Percentiles rank a stretch among this genome's conserved stretches.
Evolutionary conservation across 805 yeast genomes (phyloP).

Genomic region (Metschnikowia lochheadii): DNA sequence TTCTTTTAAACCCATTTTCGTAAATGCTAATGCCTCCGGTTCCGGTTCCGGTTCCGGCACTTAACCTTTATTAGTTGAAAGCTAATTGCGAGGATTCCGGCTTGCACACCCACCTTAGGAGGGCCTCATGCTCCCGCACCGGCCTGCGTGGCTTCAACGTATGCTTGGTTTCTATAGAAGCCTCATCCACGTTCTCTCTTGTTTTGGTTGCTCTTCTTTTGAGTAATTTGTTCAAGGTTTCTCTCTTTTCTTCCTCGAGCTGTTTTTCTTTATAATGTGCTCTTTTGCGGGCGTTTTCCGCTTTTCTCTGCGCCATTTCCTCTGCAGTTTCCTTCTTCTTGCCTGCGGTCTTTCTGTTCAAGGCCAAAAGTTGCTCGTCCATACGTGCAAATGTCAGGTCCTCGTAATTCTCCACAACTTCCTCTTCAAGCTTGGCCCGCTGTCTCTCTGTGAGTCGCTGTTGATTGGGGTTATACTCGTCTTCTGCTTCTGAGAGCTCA

Average conservation of each 20-base stretch:
- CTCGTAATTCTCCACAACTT: slow-evolving; percentile 12
- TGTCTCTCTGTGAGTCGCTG: slow-evolving; percentile 56
- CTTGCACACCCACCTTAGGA: slow-evolving; percentile 38
- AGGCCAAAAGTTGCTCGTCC: slow-evolving; percentile 21
- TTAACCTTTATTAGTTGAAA: neutral
- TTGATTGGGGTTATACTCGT: slow-evolving; percentile 44
- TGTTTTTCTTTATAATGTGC: slow-evolving; percentile 78
- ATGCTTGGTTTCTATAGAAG: slow-evolving; percentile 15
- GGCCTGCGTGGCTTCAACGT: slow-evolving; percentile 40
- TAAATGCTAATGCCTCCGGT: no score
- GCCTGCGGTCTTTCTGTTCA: slow-evolving; percentile 35
- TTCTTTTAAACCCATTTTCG: no score
- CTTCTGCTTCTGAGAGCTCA: slow-evolving; percentile 38
- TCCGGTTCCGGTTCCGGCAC: no score
- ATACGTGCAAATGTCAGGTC: slow-evolving; percentile 27
- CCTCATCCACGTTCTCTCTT: slow-evolving; percentile 39
- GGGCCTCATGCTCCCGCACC: slow-evolving; percentile 41
- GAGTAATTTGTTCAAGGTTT: slow-evolving; percentile 80
- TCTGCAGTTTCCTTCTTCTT: slow-evolving; percentile 72
- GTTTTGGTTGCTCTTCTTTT: slow-evolving; percentile 79
- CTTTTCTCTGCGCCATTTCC: slow-evolving; percentile 72
- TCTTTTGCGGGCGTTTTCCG: slow-evolving; percentile 85
- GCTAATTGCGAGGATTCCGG: slow-evolving; percentile 13
- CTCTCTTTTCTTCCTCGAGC: slow-evolving; percentile 88
- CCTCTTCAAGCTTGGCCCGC: slow-evolving; percentile 41